These are phyloP conservation scores for Glaciozyma antarctica DNA, from an alignment of 768 basidiomycete genomes.

Conservation along the genomic window DNA sequence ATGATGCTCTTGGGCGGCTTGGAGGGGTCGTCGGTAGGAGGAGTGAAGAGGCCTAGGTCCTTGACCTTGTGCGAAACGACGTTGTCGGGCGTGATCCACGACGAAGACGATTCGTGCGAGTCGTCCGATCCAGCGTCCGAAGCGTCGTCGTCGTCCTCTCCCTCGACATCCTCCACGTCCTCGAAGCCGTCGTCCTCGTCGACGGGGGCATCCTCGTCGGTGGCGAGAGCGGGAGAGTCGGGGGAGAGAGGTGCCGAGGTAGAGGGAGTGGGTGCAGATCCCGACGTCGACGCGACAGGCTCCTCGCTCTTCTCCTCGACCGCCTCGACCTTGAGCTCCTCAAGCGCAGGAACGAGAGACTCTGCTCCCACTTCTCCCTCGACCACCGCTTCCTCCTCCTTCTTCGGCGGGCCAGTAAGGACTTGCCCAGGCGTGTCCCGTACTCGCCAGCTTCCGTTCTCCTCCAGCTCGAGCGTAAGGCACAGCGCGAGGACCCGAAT, in stretches of 20 bases:
- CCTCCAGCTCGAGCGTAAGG: conserved; percentile 56
- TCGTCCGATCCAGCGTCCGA: conserved; percentile 50
- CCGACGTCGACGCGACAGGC: conserved; percentile 1
- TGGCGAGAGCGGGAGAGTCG: neutral
- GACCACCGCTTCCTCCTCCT: conserved; percentile 35
- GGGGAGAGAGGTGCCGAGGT: neutral
- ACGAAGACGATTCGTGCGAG: conserved; percentile 62
- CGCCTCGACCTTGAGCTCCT: neutral
- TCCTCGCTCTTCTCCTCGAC: conserved; percentile 8
- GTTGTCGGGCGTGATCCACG: conserved; percentile 94
- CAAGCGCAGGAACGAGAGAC: neutral
- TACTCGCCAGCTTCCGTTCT: conserved; percentile 39
- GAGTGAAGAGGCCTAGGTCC: conserved; percentile 71
- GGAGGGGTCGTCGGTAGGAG: conserved; percentile 30
- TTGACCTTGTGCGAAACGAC: conserved; percentile 75
- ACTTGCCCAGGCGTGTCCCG: conserved; percentile 36
- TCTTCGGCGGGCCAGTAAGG: conserved; percentile 36
- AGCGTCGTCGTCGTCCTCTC: conserved; percentile 56
- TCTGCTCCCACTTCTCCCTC: conserved; percentile 30
- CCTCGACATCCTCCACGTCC: conserved; percentile 29
- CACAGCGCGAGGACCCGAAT: conserved; percentile 82
- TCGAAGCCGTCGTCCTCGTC: conserved; percentile 3
- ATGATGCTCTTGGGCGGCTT: conserved; percentile 39
- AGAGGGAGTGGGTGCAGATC: neutral
- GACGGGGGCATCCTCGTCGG: neutral